phyloP scores from a whole-genome alignment of 2,329 filamentous ascomycete species.

The Monilinia polystroma region DNA sequence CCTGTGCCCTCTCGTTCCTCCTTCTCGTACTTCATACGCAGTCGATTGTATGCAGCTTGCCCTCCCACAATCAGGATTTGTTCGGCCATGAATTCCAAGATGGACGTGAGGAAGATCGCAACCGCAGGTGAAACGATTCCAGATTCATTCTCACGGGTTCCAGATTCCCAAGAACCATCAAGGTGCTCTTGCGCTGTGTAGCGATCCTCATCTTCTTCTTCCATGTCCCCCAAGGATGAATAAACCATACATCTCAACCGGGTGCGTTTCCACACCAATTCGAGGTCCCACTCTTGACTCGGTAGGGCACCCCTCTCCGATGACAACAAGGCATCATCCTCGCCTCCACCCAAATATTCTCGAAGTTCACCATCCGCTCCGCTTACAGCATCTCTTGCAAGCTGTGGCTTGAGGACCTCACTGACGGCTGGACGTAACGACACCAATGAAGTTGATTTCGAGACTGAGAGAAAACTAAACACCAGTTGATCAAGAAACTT shows the following conservation, averaged over 20 bases:
- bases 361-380: slow-evolving; percentile 83
- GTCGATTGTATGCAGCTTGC: slow-evolving; percentile 74
- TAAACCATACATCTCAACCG: slow-evolving; percentile 97
- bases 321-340: slow-evolving; percentile 67
- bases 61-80: slow-evolving; percentile 84
- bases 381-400: slow-evolving; percentile 80
- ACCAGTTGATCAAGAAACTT: slow-evolving; percentile 90
- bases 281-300: slow-evolving; percentile 75
- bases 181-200: slow-evolving; percentile 80
- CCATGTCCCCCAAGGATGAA: slow-evolving; percentile 91
- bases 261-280: slow-evolving; percentile 90
- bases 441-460: slow-evolving; percentile 73
- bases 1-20: slow-evolving; percentile 54
- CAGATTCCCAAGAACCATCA: slow-evolving; percentile 54
- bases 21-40: slow-evolving; percentile 58
- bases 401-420: slow-evolving; percentile 83
- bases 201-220: slow-evolving; percentile 94
- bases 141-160: slow-evolving; percentile 47
- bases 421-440: slow-evolving; percentile 77
- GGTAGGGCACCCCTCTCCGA: slow-evolving; percentile 52
- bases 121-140: slow-evolving; percentile 83
- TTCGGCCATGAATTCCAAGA: slow-evolving; percentile 91
- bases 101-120: slow-evolving; percentile 92
- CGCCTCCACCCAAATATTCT: slow-evolving; percentile 79
- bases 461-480: slow-evolving; percentile 80